A percentile compares a stretch with the other conserved stretches of the same genome.
These are phyloP conservation scores for Lineolata rhizophorae DNA, from an alignment of 495 filamentous ascomycete genomes.

Conservation along the genomic window DNA sequence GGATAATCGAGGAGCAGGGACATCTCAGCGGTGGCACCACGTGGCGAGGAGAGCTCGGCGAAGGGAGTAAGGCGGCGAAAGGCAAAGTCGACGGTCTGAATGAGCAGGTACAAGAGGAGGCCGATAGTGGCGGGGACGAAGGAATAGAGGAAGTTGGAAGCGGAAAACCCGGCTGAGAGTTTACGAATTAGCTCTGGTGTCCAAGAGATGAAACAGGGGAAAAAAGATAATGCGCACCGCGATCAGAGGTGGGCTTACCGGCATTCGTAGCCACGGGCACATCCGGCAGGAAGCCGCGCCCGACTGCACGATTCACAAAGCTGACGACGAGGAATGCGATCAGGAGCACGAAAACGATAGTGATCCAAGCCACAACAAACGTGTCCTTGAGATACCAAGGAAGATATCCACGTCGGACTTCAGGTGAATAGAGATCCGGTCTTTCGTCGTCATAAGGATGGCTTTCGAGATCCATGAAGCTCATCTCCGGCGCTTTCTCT, in stretches of 20 bases:
- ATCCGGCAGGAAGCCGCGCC: slow-evolving; percentile 45
- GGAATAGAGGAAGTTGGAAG: slow-evolving; percentile 72
- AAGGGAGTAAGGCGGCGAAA: slow-evolving; percentile 59
- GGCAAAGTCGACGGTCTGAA: slow-evolving; percentile 54
- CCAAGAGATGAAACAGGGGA: too few relatives aligned
- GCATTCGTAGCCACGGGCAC: slow-evolving; percentile 37
- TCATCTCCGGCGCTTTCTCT: slow-evolving; percentile 11
- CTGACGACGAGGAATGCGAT: slow-evolving; percentile 42
- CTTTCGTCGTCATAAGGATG: slow-evolving; percentile 16
- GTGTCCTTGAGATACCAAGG: slow-evolving; percentile 55
- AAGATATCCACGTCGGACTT: slow-evolving; percentile 40
- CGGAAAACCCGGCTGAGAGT: slow-evolving; percentile 47
- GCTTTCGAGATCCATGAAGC: slow-evolving; percentile 25
- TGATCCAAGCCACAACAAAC: slow-evolving; percentile 38
- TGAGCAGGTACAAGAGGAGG: slow-evolving; percentile 50
- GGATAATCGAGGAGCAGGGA: slow-evolving; percentile 58
- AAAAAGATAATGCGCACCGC: not conserved
- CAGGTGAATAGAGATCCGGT: slow-evolving; percentile 24
- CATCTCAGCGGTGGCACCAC: slow-evolving; percentile 40
- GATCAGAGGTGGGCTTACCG: slow-evolving; percentile 1
- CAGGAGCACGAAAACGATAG: slow-evolving; percentile 41
- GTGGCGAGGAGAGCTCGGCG: slow-evolving; percentile 32
- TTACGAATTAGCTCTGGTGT: too few relatives aligned
- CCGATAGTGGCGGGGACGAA: slow-evolving; percentile 63
- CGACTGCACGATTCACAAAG: slow-evolving; percentile 46